Conservation (phyloP, 768 basidiomycete genomes). For the Lactarius sp. region DNA sequence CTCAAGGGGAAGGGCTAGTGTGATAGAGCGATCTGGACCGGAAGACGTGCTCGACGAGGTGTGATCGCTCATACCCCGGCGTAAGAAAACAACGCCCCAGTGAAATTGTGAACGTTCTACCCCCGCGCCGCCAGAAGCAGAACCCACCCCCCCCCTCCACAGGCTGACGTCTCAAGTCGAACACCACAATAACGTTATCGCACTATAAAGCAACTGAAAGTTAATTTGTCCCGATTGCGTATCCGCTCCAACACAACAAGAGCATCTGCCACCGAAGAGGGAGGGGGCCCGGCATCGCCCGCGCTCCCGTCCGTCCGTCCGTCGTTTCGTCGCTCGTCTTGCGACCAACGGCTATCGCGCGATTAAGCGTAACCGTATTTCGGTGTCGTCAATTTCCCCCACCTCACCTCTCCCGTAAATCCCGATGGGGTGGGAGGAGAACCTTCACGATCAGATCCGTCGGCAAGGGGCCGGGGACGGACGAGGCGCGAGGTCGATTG, state of each 20-base stretch:
- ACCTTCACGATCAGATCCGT: background rate
- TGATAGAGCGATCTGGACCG: slow-evolving; percentile 1
- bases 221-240: slow-evolving; percentile 24
- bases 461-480: background rate
- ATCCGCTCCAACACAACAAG: slow-evolving; percentile 9
- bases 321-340: background rate
- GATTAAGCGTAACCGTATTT: background rate
- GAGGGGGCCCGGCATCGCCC: slow-evolving; percentile 18
- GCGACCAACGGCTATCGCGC: background rate
- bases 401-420: background rate
- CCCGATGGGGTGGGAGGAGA: background rate
- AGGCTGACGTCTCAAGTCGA: slow-evolving; percentile 20
- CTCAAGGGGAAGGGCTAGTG: slow-evolving; percentile 2
- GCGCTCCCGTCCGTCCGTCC: background rate
- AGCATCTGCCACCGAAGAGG: slow-evolving; percentile 1
- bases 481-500: no score
- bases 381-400: background rate
- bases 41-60: slow-evolving; percentile 2
- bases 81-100: background rate
- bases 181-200: slow-evolving; percentile 22
- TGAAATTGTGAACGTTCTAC: slow-evolving; percentile 20
- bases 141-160: background rate
- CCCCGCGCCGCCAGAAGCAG: slow-evolving; percentile 24
- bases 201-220: slow-evolving; percentile 11
- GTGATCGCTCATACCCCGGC: slow-evolving; percentile 4